Percentiles rank a stretch among this genome's conserved stretches.
Conservation (phyloP, 768 basidiomycete genomes). For the Kwoniella dendrophila region DNA sequence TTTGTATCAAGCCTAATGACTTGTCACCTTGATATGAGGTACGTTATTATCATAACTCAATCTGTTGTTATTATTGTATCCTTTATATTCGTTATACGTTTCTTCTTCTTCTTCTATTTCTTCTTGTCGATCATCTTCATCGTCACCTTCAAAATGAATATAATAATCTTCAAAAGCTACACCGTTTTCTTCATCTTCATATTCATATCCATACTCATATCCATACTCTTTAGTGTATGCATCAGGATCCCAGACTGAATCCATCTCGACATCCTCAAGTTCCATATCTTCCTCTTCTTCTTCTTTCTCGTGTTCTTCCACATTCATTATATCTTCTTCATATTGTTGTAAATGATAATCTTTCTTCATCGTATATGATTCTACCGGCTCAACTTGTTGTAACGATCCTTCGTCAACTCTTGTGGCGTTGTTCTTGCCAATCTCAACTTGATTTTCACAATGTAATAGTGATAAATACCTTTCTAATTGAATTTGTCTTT, state of each 20-base stretch:
- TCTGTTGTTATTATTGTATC: background rate
- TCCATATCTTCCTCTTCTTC: conserved; percentile 14
- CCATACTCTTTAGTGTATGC: conserved; percentile 6
- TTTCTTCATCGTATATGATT: background rate
- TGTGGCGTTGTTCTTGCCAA: no score
- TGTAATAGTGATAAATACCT: conserved; percentile 12
- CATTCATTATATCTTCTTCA: conserved; percentile 8
- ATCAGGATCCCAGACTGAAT: conserved; percentile 20
- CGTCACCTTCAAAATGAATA: conserved; percentile 20
- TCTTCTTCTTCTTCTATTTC: background rate
- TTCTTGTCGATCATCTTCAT: background rate
- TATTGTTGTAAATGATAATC: background rate
- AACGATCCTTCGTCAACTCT: background rate
- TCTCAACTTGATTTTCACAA: background rate
- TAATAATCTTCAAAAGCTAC: conserved; percentile 25
- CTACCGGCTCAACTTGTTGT: no score
- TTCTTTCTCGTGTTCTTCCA: background rate
- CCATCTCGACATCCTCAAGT: no score
- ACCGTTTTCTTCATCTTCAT: conserved; percentile 5
- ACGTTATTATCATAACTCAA: background rate
- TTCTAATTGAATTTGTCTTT: conserved; percentile 18
- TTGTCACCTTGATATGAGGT: background rate
- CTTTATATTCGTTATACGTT: background rate
- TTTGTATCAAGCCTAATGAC: background rate
- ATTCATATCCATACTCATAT: conserved; percentile 1